Conservation (phyloP, 2,329 filamentous ascomycete species). For the Arthroderma sp. region DNA sequence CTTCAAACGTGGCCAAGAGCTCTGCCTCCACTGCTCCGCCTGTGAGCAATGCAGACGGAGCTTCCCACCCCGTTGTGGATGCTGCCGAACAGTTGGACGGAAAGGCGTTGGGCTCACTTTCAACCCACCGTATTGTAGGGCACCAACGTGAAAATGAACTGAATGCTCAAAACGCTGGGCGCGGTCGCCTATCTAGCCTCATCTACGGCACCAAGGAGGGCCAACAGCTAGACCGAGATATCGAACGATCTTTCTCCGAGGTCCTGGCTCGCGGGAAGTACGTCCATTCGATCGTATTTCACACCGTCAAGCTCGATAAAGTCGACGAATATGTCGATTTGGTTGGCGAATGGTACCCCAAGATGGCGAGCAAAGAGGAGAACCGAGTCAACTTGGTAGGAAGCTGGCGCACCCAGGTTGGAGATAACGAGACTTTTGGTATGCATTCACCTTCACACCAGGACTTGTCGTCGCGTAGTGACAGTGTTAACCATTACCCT, state of each 20-base stretch:
- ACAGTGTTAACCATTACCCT: conserved; percentile 17
- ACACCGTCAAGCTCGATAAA: conserved; percentile 89
- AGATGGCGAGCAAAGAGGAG: conserved; percentile 67
- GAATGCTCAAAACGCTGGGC: conserved; percentile 42
- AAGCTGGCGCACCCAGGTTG: conserved; percentile 96
- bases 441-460: conserved; percentile 21
- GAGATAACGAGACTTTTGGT: conserved; percentile 95
- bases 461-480: background rate
- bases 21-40: conserved; percentile 31
- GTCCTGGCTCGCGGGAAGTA: conserved; percentile 94
- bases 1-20: conserved; percentile 20
- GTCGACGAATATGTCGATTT: conserved; percentile 88
- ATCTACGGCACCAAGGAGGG: conserved; percentile 97
- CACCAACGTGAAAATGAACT: conserved; percentile 39
- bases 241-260: conserved; percentile 91
- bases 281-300: conserved; percentile 93
- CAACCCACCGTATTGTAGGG: conserved; percentile 36
- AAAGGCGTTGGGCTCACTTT: conserved; percentile 48
- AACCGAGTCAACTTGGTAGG: conserved; percentile 95
- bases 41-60: conserved; percentile 34
- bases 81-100: conserved; percentile 29
- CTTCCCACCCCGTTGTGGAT: conserved; percentile 23
- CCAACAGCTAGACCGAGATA: conserved; percentile 83
- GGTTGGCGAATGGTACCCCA: conserved; percentile 83
- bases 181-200: conserved; percentile 65